Base-by-base conservation (phyloP, 176 grass and related monocot species). In the Oryza glaberrima region DNA sequence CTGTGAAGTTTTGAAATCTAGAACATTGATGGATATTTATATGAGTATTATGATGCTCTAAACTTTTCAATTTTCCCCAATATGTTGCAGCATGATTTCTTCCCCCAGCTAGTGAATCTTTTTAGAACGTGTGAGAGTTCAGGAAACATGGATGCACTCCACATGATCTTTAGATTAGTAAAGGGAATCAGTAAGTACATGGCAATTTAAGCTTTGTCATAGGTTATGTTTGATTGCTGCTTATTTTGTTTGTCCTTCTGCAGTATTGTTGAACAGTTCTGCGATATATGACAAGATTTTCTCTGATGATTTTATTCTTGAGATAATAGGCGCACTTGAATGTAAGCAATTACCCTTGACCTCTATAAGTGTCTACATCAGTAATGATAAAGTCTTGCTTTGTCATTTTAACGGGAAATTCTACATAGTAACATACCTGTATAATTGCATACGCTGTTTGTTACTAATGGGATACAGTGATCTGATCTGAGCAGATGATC, bases 121-220 rank as follows among this genome's bases (percentile, higher is more conserved):
- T 93, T 95, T 86, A 91, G 85, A 93, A 90, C 65, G 80, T 95
- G 93, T 36, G 91, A 98, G 79, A 77, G 83, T 69, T 85, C 86
- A 85, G 81, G 84, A 69, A 84, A 92, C 80, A 87, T 87, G 52
- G 77, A 90, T 90, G 85, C 73, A 72, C 91, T 98, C 40, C 89
- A 90, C 87, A 88, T 87, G 91, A 93, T 95, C 69, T 95, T 91
- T 86, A 91, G 83, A 95, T 86, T 98, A 82, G 95, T 93, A 63
- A 93, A 88, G 67, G 93, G 82, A 80, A 91, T 93, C 44, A 90
- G 95, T 98, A 90, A 87, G 95, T 91, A 68, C 69, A 65, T 81
- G 65, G 30, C 46, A 76, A 67, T 69, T 69, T 85, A 89, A 85
- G 69, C 86, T 68, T 86, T 51, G 10, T 65, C 32, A 44, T 77